Evolutionary conservation across 2,329 filamentous ascomycete genomes (phyloP).

Genomic region (Aspergillus pseudonomiae): DNA sequence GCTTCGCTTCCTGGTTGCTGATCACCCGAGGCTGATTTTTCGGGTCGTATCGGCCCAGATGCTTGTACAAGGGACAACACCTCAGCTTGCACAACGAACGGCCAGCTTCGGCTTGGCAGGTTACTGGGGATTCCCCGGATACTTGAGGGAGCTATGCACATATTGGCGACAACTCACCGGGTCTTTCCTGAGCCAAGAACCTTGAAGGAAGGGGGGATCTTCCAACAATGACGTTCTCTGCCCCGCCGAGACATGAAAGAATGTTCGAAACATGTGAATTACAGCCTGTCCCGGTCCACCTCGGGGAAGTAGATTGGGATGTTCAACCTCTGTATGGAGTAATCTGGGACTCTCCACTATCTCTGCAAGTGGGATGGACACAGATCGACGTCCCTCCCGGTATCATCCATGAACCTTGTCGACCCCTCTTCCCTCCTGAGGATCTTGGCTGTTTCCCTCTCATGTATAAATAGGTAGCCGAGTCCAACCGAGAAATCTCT

Average conservation of each 20-base stretch:
- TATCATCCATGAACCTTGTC: constrained; percentile 25
- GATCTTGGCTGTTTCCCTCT: constrained; percentile 20
- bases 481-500: constrained; percentile 17
- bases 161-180: constrained; percentile 3
- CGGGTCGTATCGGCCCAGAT: constrained; percentile 29
- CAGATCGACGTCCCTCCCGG: constrained; percentile 30
- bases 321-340: neutral
- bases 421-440: constrained; percentile 27
- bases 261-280: constrained; percentile 33
- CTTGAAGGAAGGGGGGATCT: constrained; percentile 24
- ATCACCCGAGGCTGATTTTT: constrained; percentile 36
- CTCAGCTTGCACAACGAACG: constrained; percentile 9
- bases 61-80: constrained; percentile 18
- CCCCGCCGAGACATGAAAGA: constrained; percentile 23
- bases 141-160: neutral
- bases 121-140: constrained; percentile 1
- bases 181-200: constrained; percentile 28
- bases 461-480: constrained; percentile 33
- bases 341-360: constrained; percentile 18
- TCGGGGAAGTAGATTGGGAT: neutral
- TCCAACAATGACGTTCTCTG: constrained; percentile 34
- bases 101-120: constrained; percentile 8
- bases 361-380: constrained; percentile 22
- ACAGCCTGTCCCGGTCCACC: constrained; percentile 12
- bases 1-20: constrained; percentile 32